These are phyloP conservation scores for Hordeum pubiflorum DNA, from an alignment of 202 grass and related monocot genomes.

Conservation along the genomic window DNA sequence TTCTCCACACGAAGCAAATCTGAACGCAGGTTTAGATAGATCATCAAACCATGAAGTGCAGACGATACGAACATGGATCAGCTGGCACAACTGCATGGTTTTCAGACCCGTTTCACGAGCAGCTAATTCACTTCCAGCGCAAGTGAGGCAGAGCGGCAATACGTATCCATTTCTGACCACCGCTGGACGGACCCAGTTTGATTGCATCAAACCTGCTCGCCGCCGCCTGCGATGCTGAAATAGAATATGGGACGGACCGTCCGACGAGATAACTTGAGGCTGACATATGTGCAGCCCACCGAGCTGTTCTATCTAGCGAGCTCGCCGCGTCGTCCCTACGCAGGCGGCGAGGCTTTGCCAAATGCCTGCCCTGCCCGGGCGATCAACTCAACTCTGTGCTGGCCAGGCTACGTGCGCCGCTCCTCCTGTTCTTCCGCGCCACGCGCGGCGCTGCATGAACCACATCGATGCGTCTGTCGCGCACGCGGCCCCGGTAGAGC, in stretches of 20 bases:
- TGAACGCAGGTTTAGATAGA: no score
- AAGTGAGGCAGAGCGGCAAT: neutral
- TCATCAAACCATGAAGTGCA: no score
- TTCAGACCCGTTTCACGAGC: no score
- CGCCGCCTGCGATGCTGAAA: neutral
- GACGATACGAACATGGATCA: no score
- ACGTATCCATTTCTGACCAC: neutral
- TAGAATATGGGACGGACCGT: neutral
- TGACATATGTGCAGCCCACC: constrained; percentile 1
- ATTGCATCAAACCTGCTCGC: neutral
- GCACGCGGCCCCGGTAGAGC: neutral
- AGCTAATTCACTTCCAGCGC: no score
- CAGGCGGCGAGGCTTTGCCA: neutral
- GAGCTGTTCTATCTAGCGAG: neutral
- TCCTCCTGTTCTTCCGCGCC: neutral
- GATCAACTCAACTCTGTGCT: neutral
- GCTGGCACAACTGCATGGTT: no score
- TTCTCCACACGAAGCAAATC: no score
- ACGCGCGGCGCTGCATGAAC: constrained; percentile 4
- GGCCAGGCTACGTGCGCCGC: neutral
- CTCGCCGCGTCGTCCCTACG: neutral
- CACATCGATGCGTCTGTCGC: neutral
- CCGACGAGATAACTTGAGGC: neutral
- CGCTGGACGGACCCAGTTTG: neutral
- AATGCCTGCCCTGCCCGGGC: neutral